Base-by-base conservation (phyloP, 176 grass and related monocot genomes). In the Carex myosuroides region DNA sequence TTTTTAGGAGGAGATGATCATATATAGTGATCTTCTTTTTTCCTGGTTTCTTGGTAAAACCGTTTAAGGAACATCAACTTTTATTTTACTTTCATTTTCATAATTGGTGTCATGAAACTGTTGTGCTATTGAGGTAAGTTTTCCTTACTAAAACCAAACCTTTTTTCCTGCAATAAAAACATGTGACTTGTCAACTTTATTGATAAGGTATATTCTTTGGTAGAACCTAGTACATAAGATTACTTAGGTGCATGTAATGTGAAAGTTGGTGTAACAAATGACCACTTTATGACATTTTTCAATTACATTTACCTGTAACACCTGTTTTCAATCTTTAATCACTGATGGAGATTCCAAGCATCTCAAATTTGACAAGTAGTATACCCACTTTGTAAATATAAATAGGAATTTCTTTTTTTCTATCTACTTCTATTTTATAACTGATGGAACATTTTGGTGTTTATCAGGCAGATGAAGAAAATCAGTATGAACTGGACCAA, bases 401-500 rank as follows among this genome's bases (percentile, higher is more conserved):
- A 50, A 73, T 53, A 30, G 46, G 22, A 30, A 78, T 16, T 78
- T 29, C 3, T 57, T 8, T 16, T 6, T 70, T 78, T 56, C 48
- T 22, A 42, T 66, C 58, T 54, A 22, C 44, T 60, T 70, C 42
- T 3, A 13, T 70, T 22, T 18, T 70, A 18, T 54, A 54, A 17
- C 11, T 63, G 48, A 75, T 61, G 17, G 6, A 42, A 21, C 22
- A 39, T 68, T 80, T 65, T 75, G n/a, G n/a, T 13, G 46, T n/a
- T 62, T 64, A 66, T 18, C 89, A 56, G 5, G 46, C 70, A 42
- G 89, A 90, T 59, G 88, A 88, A 77, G 87, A 91, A 42, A 87
- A 35, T 79, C 17, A 52, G 24, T 90, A 93, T 54, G 64, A 90
- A 0, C 81, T 87, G 32, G 90, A 88, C 76, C 87, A 91, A 12